Conservation (phyloP, 2,329 filamentous ascomycete genomes). For the Endoconidiophora polonica region DNA sequence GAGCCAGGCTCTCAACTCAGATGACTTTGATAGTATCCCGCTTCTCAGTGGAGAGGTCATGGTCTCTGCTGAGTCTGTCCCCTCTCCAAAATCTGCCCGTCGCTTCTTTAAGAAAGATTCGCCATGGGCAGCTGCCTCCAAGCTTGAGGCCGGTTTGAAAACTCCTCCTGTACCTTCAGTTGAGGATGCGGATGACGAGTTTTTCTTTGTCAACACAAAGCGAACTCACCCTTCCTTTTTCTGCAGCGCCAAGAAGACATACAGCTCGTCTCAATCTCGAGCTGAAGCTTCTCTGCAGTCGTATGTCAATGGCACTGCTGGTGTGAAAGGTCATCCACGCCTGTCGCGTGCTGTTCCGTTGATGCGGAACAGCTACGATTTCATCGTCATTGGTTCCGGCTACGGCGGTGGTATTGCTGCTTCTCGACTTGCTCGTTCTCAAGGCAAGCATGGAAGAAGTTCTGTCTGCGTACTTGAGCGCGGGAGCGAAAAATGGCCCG, state of each 20-base stretch:
- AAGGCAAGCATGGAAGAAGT: slow-evolving; percentile 22
- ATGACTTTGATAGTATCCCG: slow-evolving; percentile 7
- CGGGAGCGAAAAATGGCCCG: slow-evolving; percentile 49
- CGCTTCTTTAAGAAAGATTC: slow-evolving; percentile 1
- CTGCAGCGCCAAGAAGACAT: slow-evolving; percentile 5
- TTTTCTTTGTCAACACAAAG: slow-evolving; percentile 7
- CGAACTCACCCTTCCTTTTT: slow-evolving; percentile 4
- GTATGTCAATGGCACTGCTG: slow-evolving; percentile 8
- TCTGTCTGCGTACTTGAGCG: slow-evolving; percentile 48
- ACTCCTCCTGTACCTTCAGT: background rate
- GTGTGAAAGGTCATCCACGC: slow-evolving; percentile 17
- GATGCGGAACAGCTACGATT: slow-evolving; percentile 42
- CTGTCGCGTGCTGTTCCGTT: slow-evolving; percentile 41
- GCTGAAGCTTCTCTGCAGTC: slow-evolving; percentile 10
- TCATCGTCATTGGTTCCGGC: slow-evolving; percentile 50
- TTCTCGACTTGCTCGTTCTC: slow-evolving; percentile 40
- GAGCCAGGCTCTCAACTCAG: background rate
- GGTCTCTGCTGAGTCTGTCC: background rate
- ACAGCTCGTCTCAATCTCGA: slow-evolving; percentile 10
- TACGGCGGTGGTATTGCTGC: slow-evolving; percentile 53
- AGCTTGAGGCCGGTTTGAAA: background rate
- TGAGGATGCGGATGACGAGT: slow-evolving; percentile 6
- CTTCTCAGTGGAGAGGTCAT: background rate
- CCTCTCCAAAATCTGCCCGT: background rate
- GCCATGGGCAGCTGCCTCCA: background rate